phyloP scores from a whole-genome alignment of 2,329 filamentous ascomycete genomes.

The Cercospora nicotianae region DNA sequence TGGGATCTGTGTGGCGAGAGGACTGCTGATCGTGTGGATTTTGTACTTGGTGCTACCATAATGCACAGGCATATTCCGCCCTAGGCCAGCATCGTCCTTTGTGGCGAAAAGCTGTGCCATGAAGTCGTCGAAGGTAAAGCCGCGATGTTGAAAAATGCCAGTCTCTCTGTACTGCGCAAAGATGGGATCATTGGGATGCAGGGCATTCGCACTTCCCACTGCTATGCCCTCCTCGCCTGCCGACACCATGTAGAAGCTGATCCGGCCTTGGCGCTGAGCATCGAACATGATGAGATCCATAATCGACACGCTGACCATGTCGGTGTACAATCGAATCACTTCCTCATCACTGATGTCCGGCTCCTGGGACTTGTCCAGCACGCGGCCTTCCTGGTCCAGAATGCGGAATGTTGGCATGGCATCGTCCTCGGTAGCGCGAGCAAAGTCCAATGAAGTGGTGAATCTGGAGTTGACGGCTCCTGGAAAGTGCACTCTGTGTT shows the following conservation, averaged over 20 bases:
- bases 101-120: conserved; percentile 97
- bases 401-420: conserved; percentile 89
- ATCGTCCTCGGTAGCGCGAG: conserved; percentile 67
- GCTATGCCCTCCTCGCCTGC: conserved; percentile 93
- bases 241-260: conserved; percentile 96
- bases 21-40: conserved; percentile 84
- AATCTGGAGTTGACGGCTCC: conserved; percentile 96
- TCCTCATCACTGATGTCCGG: conserved; percentile 67
- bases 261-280: conserved; percentile 87
- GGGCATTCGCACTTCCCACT: conserved; percentile 80
- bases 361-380: conserved; percentile 71
- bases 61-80: conserved; percentile 96
- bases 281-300: conserved; percentile 99
- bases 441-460: conserved; percentile 75
- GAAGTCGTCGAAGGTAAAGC: conserved; percentile 82
- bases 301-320: conserved; percentile 70
- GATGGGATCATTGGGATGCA: conserved; percentile 81
- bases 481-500: conserved; percentile 65
- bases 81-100: conserved; percentile 72
- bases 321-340: conserved; percentile 59
- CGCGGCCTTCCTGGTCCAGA: conserved; percentile 81
- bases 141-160: conserved; percentile 85
- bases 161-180: conserved; percentile 95
- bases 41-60: conserved; percentile 84
- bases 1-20: conserved; percentile 84